Base-by-base conservation (phyloP, 2,329 filamentous ascomycete species). In the Stylonectria norvegica region DNA sequence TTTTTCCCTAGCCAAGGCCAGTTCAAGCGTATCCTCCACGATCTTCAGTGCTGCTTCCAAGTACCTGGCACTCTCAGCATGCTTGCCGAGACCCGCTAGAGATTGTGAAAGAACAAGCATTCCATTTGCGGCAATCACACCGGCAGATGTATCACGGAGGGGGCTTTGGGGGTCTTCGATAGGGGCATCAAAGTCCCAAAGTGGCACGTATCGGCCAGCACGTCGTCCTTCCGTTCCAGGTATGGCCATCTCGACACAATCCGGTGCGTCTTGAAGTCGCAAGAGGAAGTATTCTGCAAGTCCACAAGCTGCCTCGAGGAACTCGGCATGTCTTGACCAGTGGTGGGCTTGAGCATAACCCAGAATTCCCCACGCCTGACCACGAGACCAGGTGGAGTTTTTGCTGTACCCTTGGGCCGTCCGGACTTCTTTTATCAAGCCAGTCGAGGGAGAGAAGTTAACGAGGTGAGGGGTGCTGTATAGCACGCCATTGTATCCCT, bases 311-410 rank as follows among this genome's bases (percentile, higher is more conserved):
- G 71, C 69, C 0, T 68, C 53, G 1, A 75, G 57, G 34, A 74
- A 76, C 2, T 60, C 59, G 0, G 41, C 15, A 1, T 73, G 66
- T 9, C 65, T 66, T 0, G 73, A 75, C 70, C 71, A 75, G 20
- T 55, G 53, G 39, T 71, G 75, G 0, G 70, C 68, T 44, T 75
- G 72, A 0, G 72, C 64, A 35, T 73, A 76, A 0, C 73, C 73
- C 12, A 74, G 57, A 12, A 76, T 69, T 1, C 63, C 66, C 73
- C 74, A 77, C 0, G 71, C 72, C 39, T 77, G 73, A 2, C 73
- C 73, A 10, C 73, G 65, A 4, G 68, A 64, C 74, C 73, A 77
- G 0, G 70, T 75, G 0, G 71, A 75, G 14, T 60, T 53, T 22
- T 68, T 67, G 0, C 56, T 47, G 46, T 68, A 71, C 0, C 74